Evolutionary conservation across 1,284 basidiomycete genomes (phyloP), one percentile per base, ranked within the genome.

Genomic region (Trichosporon sp.): DNA sequence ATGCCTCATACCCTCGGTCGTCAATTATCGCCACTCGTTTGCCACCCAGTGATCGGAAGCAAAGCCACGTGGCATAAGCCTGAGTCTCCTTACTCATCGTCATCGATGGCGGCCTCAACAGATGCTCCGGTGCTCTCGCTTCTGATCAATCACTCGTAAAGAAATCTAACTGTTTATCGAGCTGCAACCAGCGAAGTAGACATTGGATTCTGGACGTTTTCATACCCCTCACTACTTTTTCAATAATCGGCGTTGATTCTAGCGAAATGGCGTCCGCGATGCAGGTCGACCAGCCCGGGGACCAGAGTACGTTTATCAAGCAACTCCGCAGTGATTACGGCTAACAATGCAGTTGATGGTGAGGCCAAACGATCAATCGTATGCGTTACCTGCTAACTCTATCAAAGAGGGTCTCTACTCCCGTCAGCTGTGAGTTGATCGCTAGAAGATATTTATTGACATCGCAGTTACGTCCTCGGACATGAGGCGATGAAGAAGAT

Each of bases 401-500:
- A 67, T 64, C 56, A 84, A 26, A 26, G 94, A 96, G 87, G 93
- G 94, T 72, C 87, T 98, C 66, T 98, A 98, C 86, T 96, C 94
- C 78, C 91, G 95, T 79, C 95, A 98, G 87, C 87, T 98, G 94
- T 96, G 83, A 88, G 93, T 86, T 73, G 69, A 54, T 78, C 12
- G 70, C 12, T 3, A 5, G 11, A 12, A n/a, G n/a, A 71, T 71
- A 68, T 73, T 74, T 69, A 75, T 73, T 76, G 68, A 72, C 56
- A 31, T 38, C 37, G 32, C 71, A 98, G 95, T 78, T 98, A 98
- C 83, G 95, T 98, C 14, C 89, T 98, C 21, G 95, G 95, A 38
- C 94, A 97, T 84, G 95, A 97, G 89, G 95, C 96, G 63, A 99
- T 99, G 97, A 98, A 98, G 88, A 92, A 91, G 81, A 99, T 99